phyloP scores from a whole-genome alignment of 306 rosid species.

The Vigna reflexopilosa region DNA sequence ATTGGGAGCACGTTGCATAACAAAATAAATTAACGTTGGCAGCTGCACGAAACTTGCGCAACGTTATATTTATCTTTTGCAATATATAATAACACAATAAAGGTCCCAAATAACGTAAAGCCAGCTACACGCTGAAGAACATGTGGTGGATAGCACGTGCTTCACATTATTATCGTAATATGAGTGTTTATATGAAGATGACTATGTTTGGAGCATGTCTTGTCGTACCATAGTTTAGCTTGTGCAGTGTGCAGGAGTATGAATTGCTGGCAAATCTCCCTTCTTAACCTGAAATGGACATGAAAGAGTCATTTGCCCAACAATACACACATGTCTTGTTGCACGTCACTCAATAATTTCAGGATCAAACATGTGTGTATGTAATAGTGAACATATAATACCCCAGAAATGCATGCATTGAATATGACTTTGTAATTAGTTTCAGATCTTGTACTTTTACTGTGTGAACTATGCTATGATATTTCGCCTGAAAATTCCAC shows the following conservation, averaged over 20 bases:
- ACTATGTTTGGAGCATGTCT: neutral
- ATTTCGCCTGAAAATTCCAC: too few relatives aligned
- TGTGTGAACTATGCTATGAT: too few relatives aligned
- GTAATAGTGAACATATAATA: constrained; percentile 30
- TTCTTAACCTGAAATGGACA: neutral
- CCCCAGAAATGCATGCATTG: neutral
- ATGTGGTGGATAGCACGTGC: neutral
- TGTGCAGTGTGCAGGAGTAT: constrained; percentile 13
- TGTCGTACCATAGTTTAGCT: neutral
- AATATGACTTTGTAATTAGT: constrained; percentile 5
- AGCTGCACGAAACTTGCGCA: too few relatives aligned
- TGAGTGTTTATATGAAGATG: neutral
- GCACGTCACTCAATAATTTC: neutral
- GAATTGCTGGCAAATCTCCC: constrained; percentile 41
- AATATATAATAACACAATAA: too few relatives aligned
- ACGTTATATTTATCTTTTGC: too few relatives aligned
- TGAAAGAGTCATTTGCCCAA: constrained; percentile 29
- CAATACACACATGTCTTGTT: constrained; percentile 24
- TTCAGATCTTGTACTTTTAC: constrained; percentile 2
- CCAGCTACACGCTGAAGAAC: neutral
- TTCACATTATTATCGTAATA: neutral
- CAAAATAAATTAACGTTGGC: too few relatives aligned
- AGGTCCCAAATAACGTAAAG: neutral
- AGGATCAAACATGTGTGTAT: constrained; percentile 24
- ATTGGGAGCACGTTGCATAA: too few relatives aligned